Evolutionary conservation across 2,329 filamentous ascomycete genomes (phyloP).

Genomic region (Apiospora saccharicola): DNA sequence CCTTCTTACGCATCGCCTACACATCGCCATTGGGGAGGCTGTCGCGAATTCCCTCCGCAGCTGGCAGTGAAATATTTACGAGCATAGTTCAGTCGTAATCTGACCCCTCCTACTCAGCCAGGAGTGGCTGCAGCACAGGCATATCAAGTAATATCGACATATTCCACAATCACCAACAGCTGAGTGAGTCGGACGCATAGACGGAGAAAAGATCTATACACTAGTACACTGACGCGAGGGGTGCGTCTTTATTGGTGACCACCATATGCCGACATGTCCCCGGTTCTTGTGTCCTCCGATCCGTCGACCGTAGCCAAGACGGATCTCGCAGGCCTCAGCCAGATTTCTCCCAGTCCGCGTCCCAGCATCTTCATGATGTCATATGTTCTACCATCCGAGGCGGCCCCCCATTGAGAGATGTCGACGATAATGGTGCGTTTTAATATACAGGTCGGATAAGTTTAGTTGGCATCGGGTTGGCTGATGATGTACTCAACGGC

Average conservation of each 20-base stretch:
- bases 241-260: constrained; percentile 1
- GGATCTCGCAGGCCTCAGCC: not conserved
- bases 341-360: not conserved
- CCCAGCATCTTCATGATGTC: constrained; percentile 17
- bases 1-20: not conserved
- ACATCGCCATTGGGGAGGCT: not conserved
- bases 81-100: not conserved
- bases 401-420: not conserved
- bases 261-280: constrained; percentile 6
- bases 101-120: not conserved
- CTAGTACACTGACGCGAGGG: constrained; percentile 39
- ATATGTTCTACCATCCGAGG: constrained; percentile 11
- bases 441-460: constrained; percentile 34
- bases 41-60: too few species aligned
- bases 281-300: not conserved
- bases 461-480: constrained; percentile 86
- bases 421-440: constrained; percentile 30
- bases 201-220: constrained; percentile 42
- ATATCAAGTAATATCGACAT: not conserved
- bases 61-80: not conserved
- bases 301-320: constrained; percentile 1
- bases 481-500: constrained; percentile 92
- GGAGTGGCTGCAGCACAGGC: not conserved
- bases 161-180: not conserved
- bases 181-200: not conserved